A percentile compares a stretch with the other conserved stretches of the same genome.
Evolutionary conservation across 768 basidiomycete species (phyloP).

Genomic region (Xanthoconium stramineum): DNA sequence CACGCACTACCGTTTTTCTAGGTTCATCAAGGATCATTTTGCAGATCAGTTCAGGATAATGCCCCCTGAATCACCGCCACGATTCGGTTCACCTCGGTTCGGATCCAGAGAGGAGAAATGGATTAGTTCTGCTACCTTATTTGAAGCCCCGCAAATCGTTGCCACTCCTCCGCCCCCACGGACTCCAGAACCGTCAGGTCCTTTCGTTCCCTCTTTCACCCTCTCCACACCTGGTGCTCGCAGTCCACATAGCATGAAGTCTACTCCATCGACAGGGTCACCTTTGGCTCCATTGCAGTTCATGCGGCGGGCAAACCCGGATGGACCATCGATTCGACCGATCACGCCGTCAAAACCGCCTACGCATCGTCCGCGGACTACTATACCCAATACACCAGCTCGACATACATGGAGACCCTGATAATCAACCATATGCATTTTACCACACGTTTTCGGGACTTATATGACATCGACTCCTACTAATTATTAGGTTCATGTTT

Average conservation of each 20-base stretch:
- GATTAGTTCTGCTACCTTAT: constrained; percentile 76
- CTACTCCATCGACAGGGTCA: constrained; percentile 63
- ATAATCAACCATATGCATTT: constrained; percentile 21
- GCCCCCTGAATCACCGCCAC: constrained; percentile 57
- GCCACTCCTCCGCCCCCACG: constrained; percentile 41
- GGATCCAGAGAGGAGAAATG: constrained; percentile 66
- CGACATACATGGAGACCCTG: constrained; percentile 68
- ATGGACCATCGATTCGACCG: constrained; percentile 49
- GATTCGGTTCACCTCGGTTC: constrained; percentile 37
- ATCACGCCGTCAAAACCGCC: constrained; percentile 65
- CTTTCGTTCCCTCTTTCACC: constrained; percentile 64
- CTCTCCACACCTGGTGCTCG: constrained; percentile 47
- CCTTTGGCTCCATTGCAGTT: constrained; percentile 82
- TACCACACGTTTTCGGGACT: constrained; percentile 16
- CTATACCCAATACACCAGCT: constrained; percentile 42
- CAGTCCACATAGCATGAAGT: constrained; percentile 44
- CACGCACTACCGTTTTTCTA: constrained; percentile 29
- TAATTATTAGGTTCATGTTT: constrained; percentile 32
- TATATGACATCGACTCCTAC: constrained; percentile 13
- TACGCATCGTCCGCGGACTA: constrained; percentile 41
- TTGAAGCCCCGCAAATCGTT: constrained; percentile 49
- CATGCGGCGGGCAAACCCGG: constrained; percentile 72
- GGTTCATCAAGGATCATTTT: constrained; percentile 85
- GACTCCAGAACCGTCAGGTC: constrained; percentile 65
- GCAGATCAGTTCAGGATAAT: constrained; percentile 78